Evolutionary conservation across 179 eudicot species (phyloP).

Genomic region (Beta corolliflora): DNA sequence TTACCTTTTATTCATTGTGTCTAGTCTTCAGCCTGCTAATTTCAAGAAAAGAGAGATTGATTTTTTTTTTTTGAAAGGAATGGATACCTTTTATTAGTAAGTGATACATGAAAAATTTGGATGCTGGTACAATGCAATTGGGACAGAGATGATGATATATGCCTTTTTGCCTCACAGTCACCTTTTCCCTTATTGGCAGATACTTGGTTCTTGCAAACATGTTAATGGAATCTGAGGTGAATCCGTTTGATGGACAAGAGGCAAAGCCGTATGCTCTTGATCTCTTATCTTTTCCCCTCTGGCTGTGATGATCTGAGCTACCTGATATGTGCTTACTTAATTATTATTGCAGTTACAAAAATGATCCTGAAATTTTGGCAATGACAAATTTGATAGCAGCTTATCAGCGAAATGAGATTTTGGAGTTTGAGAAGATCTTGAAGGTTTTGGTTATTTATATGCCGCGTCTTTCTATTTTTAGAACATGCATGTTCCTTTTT

Average conservation of each 20-base stretch:
- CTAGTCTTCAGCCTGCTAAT: background rate
- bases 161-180: conserved; percentile 10
- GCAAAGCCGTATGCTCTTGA: conserved; percentile 85
- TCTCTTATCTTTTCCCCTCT: conserved; percentile 14
- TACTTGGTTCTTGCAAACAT: conserved; percentile 97
- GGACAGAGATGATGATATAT: background rate
- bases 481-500: background rate
- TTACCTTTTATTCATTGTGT: background rate
- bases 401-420: conserved; percentile 90
- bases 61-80: background rate
- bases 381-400: conserved; percentile 98
- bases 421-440: conserved; percentile 95
- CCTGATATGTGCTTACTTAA: conserved; percentile 13
- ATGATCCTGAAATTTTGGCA: conserved; percentile 95
- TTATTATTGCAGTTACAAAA: conserved; percentile 69
- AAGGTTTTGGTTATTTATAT: conserved; percentile 46
- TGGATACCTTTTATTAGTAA: background rate
- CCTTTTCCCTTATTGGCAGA: conserved; percentile 36
- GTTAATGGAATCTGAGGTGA: conserved; percentile 96
- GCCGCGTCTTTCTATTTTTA: background rate
- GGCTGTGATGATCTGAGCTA: conserved; percentile 13
- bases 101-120: background rate
- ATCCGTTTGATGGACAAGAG: conserved; percentile 99
- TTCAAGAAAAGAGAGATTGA: background rate
- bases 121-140: background rate